phyloP scores from a whole-genome alignment of 352 stramenopile genomes.

The Phytophthora citricola region DNA sequence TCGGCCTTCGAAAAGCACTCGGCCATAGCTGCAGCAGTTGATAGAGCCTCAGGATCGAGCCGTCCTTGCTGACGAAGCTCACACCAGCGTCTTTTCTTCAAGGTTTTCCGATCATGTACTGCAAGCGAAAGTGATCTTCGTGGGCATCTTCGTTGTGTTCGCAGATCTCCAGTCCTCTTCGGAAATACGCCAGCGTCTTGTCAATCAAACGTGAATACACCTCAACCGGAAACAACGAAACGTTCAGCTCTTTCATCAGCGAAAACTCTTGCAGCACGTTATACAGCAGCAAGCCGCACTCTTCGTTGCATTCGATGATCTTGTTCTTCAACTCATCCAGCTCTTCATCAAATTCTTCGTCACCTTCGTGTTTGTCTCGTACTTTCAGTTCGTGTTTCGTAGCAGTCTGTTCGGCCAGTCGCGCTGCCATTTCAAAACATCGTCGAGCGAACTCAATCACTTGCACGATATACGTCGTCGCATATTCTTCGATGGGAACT shows the following conservation, averaged over 20 bases:
- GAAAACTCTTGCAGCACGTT: conserved; percentile 75
- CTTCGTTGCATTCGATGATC: conserved; percentile 72
- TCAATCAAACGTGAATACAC: conserved; percentile 42
- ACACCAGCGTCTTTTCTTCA: conserved; percentile 66
- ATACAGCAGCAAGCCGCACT: conserved; percentile 78
- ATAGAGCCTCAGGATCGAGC: conserved; percentile 20
- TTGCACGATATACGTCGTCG: conserved; percentile 51
- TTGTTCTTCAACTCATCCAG: conserved; percentile 41
- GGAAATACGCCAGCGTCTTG: conserved; percentile 49
- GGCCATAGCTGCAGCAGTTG: conserved; percentile 44
- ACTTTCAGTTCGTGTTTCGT: conserved; percentile 20
- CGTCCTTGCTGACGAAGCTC: conserved; percentile 20
- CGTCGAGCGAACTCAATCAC: conserved; percentile 70
- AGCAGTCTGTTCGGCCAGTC: conserved; percentile 34
- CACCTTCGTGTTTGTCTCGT: conserved; percentile 14
- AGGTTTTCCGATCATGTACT: conserved; percentile 76
- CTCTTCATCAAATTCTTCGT: conserved; percentile 29
- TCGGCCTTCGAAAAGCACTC: conserved; percentile 67
- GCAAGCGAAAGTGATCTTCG: conserved; percentile 67
- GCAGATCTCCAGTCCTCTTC: conserved; percentile 43
- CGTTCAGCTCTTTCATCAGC: conserved; percentile 46
- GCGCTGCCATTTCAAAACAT: conserved; percentile 71
- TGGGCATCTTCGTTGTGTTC: conserved; percentile 41
- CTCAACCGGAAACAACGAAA: conserved; percentile 30
- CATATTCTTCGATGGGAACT: conserved; percentile 54